Percentiles rank a stretch among this genome's conserved stretches.
These are phyloP conservation scores for Penicillium digitatum DNA, from an alignment of 2,329 filamentous ascomycete genomes.

Conservation along the genomic window DNA sequence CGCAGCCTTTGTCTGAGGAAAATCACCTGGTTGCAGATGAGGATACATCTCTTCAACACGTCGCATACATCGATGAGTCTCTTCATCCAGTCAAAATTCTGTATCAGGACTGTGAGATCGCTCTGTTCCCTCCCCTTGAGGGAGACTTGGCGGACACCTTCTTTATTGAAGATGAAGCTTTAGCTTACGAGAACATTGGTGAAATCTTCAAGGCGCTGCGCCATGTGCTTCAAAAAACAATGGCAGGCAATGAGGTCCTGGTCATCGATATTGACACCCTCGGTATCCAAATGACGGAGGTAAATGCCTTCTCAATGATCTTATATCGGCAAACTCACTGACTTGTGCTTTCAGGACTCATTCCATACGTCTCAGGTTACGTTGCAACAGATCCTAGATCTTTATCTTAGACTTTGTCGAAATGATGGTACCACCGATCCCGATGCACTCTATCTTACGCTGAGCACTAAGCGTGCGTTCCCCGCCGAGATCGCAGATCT, in stretches of 20 bases:
- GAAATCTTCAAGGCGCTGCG: slow-evolving; percentile 57
- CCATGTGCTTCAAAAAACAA: slow-evolving; percentile 51
- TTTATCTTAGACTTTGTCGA: slow-evolving; percentile 56
- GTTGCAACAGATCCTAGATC: slow-evolving; percentile 55
- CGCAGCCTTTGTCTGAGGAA: slow-evolving; percentile 4
- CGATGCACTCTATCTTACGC: slow-evolving; percentile 56
- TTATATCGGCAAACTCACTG: slow-evolving; percentile 7
- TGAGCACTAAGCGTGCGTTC: slow-evolving; percentile 54
- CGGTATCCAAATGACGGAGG: slow-evolving; percentile 56
- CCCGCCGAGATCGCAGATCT: slow-evolving; percentile 52
- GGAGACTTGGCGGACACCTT: slow-evolving; percentile 53
- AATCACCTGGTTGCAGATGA: slow-evolving; percentile 4
- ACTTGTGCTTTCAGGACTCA: slow-evolving; percentile 47
- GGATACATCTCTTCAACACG: slow-evolving; percentile 22
- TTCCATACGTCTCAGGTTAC: slow-evolving; percentile 47
- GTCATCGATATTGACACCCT: slow-evolving; percentile 54
- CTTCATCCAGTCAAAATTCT: slow-evolving; percentile 52
- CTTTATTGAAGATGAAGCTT: slow-evolving; percentile 54
- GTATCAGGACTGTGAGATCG: slow-evolving; percentile 56
- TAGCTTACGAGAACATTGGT: slow-evolving; percentile 52
- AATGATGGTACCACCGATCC: slow-evolving; percentile 55
- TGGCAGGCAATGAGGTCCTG: slow-evolving; percentile 56
- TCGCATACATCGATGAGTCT: slow-evolving; percentile 9
- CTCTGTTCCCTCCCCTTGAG: slow-evolving; percentile 55
- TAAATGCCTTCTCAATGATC: slow-evolving; percentile 37